A percentile compares a stretch with the other conserved stretches of the same genome.
Conservation (phyloP, 768 basidiomycete genomes). For the Hebeloma cylindrosporum region DNA sequence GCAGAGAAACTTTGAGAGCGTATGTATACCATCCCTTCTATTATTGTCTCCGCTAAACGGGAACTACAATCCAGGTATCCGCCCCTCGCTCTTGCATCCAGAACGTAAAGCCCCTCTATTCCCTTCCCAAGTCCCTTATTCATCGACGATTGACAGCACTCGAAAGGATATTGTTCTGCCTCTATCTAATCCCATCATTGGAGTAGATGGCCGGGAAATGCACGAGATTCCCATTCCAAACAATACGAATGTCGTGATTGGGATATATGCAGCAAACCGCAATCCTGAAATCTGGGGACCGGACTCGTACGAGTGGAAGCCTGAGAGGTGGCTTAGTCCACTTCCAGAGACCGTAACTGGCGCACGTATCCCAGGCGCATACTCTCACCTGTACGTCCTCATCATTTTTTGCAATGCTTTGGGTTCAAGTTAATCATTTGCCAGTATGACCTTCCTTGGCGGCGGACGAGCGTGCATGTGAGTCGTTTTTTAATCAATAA, state of each 20-base stretch:
- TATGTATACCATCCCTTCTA: conserved; percentile 17
- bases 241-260: conserved; percentile 38
- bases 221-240: conserved; percentile 38
- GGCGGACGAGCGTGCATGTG: conserved; percentile 46
- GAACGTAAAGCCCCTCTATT: conserved; percentile 5
- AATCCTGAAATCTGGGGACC: conserved; percentile 46
- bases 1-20: conserved; percentile 41
- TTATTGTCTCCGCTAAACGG: conserved; percentile 3
- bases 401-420: background rate
- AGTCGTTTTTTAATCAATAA: conserved; percentile 13
- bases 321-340: conserved; percentile 47
- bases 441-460: conserved; percentile 45
- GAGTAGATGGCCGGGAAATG: conserved; percentile 35
- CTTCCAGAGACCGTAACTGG: conserved; percentile 36
- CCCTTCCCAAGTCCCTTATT: background rate
- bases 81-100: conserved; percentile 3
- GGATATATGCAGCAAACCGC: conserved; percentile 38
- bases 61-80: conserved; percentile 8
- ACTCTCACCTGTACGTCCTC: conserved; percentile 40
- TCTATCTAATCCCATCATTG: conserved; percentile 14
- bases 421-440: background rate
- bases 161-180: conserved; percentile 13
- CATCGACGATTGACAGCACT: conserved; percentile 1
- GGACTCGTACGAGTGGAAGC: conserved; percentile 51
- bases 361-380: conserved; percentile 44